A percentile compares a stretch with the other conserved stretches of the same genome.
Conservation (phyloP, 176 grass and related monocot species). For the Phoenix dactylifera region DNA sequence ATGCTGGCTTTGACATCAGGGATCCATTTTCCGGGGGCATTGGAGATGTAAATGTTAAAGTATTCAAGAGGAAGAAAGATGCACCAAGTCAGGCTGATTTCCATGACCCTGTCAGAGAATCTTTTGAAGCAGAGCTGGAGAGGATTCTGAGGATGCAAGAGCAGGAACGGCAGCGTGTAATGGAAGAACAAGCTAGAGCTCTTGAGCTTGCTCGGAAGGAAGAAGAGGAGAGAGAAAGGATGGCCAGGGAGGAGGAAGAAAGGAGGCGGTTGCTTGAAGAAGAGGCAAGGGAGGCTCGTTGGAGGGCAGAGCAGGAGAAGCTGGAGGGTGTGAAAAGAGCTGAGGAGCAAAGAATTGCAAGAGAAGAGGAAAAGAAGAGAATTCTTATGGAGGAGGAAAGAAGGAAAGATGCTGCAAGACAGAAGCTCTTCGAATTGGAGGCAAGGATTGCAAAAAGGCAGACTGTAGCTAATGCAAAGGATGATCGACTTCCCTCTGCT, state of each 20-base stretch:
- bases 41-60: constrained; percentile 46
- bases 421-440: constrained; percentile 88
- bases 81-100: constrained; percentile 52
- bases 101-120: constrained; percentile 78
- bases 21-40: constrained; percentile 30
- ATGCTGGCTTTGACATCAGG: constrained; percentile 38
- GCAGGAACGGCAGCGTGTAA: constrained; percentile 61
- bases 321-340: constrained; percentile 52
- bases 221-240: constrained; percentile 77
- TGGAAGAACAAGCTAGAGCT: constrained; percentile 61
- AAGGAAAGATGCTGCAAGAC: constrained; percentile 72
- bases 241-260: constrained; percentile 71
- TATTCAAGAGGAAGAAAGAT: constrained; percentile 89
- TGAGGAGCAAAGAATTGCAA: constrained; percentile 80
- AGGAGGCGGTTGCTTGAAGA: constrained; percentile 60
- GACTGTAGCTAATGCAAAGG: constrained; percentile 36
- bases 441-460: constrained; percentile 71
- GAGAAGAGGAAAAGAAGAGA: constrained; percentile 79
- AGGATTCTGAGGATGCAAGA: constrained; percentile 79
- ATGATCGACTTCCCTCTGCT: constrained; percentile 27
- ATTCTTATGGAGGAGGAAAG: constrained; percentile 69
- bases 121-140: constrained; percentile 92
- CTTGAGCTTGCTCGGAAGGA: constrained; percentile 64
- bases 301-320: constrained; percentile 78
- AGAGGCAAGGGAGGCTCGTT: constrained; percentile 53